These are phyloP conservation scores for Chara braunii DNA, from an alignment of 139 green algal genomes.

Conservation along the genomic window DNA sequence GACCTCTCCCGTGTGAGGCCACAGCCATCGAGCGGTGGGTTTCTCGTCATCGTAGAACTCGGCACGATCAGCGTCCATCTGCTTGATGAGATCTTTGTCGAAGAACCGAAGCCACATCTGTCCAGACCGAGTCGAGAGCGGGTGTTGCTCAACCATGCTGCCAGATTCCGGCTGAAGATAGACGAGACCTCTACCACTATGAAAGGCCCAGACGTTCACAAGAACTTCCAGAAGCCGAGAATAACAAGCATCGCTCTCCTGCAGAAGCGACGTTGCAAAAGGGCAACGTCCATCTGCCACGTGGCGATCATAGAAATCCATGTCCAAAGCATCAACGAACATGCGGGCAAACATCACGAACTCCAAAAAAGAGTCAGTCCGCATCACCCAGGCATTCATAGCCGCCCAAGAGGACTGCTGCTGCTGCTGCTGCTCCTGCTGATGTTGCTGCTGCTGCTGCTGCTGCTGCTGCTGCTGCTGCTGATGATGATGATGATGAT, in stretches of 20 bases:
- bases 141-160: slow-evolving; percentile 16
- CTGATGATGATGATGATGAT: slow-evolving; percentile 5
- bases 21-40: slow-evolving; percentile 3
- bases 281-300: not conserved
- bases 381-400: slow-evolving; percentile 1
- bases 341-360: slow-evolving; percentile 6
- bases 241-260: slow-evolving; percentile 32
- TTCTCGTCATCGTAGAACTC: slow-evolving; percentile 12
- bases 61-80: slow-evolving; percentile 20
- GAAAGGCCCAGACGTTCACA: slow-evolving; percentile 36
- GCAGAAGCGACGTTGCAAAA: not conserved
- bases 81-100: slow-evolving; percentile 3
- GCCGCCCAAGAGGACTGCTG: not conserved
- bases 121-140: not conserved
- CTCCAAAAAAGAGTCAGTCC: not conserved
- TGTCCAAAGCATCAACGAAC: not conserved
- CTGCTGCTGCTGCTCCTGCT: not conserved
- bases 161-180: slow-evolving; percentile 12
- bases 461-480: not conserved
- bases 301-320: not conserved
- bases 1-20: slow-evolving; percentile 18
- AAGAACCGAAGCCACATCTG: slow-evolving; percentile 21
- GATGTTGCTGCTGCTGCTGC: not conserved
- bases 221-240: slow-evolving; percentile 30
- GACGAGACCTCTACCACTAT: slow-evolving; percentile 18